A percentile compares a stretch with the other conserved stretches of the same genome.
Evolutionary conservation across 805 yeast genomes (phyloP).

Genomic region (Kregervanrija fluxuum): DNA sequence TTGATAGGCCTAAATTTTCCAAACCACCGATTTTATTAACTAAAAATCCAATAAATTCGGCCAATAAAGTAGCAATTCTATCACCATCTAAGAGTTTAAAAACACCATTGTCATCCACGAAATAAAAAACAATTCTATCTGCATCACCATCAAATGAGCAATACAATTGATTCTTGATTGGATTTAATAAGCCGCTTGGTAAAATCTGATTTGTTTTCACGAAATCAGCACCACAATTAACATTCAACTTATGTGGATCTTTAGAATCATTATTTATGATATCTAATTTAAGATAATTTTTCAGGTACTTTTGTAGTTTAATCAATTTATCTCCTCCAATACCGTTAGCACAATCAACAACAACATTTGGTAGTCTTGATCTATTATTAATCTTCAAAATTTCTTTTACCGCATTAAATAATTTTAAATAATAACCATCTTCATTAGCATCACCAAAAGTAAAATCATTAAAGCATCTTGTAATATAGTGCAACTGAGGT

Average conservation of each 20-base stretch:
- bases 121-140: conserved; percentile 84
- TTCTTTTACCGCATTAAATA: conserved; percentile 44
- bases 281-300: conserved; percentile 29
- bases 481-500: conserved; percentile 88
- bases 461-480: conserved; percentile 61
- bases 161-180: conserved; percentile 43
- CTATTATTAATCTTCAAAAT: conserved; percentile 30
- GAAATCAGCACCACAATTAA: conserved; percentile 88
- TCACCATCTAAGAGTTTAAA: conserved; percentile 84
- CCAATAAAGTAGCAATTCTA: conserved; percentile 80
- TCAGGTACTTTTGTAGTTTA: conserved; percentile 14
- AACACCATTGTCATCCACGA: conserved; percentile 27
- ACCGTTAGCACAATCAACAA: conserved; percentile 94
- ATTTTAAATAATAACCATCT: conserved; percentile 61
- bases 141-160: conserved; percentile 97
- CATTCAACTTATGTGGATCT: conserved; percentile 57
- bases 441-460: conserved; percentile 57
- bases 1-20: conserved; percentile 30
- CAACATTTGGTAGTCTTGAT: conserved; percentile 29
- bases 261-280: conserved; percentile 49
- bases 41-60: conserved; percentile 49
- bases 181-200: conserved; percentile 50
- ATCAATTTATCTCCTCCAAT: conserved; percentile 82
- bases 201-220: conserved; percentile 83
- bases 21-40: conserved; percentile 31